phyloP scores from a whole-genome alignment of 495 filamentous ascomycete species.

The Glonium stellatum region DNA sequence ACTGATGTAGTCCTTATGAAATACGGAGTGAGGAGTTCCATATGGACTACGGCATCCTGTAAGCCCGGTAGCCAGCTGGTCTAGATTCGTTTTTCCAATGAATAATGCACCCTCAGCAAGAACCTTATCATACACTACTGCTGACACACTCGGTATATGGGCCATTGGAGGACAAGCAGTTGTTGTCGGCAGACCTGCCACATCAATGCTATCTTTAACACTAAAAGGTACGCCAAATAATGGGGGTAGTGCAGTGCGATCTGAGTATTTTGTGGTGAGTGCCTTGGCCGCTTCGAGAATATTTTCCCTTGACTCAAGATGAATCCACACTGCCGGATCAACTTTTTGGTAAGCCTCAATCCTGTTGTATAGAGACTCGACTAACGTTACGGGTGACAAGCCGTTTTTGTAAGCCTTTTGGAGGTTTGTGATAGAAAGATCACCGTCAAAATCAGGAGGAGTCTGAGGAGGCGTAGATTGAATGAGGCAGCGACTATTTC shows the following conservation, averaged over 20 bases:
- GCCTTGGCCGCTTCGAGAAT: slow-evolving; percentile 40
- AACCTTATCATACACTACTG: slow-evolving; percentile 36
- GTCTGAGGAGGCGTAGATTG: slow-evolving; percentile 32
- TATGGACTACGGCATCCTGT: slow-evolving; percentile 54
- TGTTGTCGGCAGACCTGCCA: slow-evolving; percentile 51
- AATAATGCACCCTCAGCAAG: slow-evolving; percentile 49
- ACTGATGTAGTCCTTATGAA: slow-evolving; percentile 50
- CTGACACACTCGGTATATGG: slow-evolving; percentile 41
- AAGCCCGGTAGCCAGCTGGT: slow-evolving; percentile 61
- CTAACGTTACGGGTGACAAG: slow-evolving; percentile 41
- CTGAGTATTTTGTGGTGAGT: slow-evolving; percentile 40
- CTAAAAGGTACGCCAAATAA: slow-evolving; percentile 60
- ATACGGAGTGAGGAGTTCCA: slow-evolving; percentile 47
- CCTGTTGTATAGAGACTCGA: slow-evolving; percentile 30
- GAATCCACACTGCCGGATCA: slow-evolving; percentile 52
- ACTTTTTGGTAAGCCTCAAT: slow-evolving; percentile 39
- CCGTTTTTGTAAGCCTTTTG: slow-evolving; percentile 37
- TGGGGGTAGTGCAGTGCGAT: slow-evolving; percentile 44
- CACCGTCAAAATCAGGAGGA: slow-evolving; percentile 39
- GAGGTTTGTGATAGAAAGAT: slow-evolving; percentile 35
- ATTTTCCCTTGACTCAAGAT: slow-evolving; percentile 38
- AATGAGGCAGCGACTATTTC: background rate
- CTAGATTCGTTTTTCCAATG: slow-evolving; percentile 61
- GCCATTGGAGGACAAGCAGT: slow-evolving; percentile 51
- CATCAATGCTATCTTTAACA: slow-evolving; percentile 59